These are phyloP conservation scores for Agroathelia rolfsii DNA, from an alignment of 1,284 basidiomycete genomes.

Conservation along the genomic window DNA sequence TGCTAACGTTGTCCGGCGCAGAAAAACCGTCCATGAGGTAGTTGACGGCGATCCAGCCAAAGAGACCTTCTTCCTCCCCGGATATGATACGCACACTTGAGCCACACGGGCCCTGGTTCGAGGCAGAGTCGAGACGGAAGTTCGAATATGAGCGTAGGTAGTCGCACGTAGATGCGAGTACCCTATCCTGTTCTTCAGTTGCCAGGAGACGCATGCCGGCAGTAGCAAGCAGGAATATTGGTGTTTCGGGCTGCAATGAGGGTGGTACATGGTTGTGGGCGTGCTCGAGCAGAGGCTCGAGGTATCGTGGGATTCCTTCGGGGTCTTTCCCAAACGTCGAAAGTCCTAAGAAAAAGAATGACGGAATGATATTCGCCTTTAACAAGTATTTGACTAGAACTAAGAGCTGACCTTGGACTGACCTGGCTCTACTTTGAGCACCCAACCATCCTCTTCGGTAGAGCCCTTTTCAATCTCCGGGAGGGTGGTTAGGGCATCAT, in stretches of 20 bases:
- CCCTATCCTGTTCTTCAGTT: conserved; percentile 55
- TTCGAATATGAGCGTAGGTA: conserved; percentile 72
- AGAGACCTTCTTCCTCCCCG: conserved; percentile 93
- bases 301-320: conserved; percentile 68
- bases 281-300: conserved; percentile 76
- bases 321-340: conserved; percentile 69
- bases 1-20: conserved; percentile 34
- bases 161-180: conserved; percentile 72
- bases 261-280: conserved; percentile 74
- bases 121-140: conserved; percentile 47
- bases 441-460: conserved; percentile 73
- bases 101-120: conserved; percentile 68
- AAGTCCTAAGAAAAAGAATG: conserved; percentile 74
- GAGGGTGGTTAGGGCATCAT: conserved; percentile 38
- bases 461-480: conserved; percentile 92
- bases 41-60: conserved; percentile 98
- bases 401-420: too few species aligned
- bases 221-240: conserved; percentile 91
- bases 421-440: conserved; percentile 91
- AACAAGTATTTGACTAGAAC: too few species aligned
- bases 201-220: conserved; percentile 83
- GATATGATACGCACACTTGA: conserved; percentile 88
- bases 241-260: conserved; percentile 65
- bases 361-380: too few species aligned
- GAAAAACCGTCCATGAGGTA: conserved; percentile 77